Evolutionary conservation across 2,329 filamentous ascomycete genomes (phyloP).

Genomic region (Talaromyces verruculosus): DNA sequence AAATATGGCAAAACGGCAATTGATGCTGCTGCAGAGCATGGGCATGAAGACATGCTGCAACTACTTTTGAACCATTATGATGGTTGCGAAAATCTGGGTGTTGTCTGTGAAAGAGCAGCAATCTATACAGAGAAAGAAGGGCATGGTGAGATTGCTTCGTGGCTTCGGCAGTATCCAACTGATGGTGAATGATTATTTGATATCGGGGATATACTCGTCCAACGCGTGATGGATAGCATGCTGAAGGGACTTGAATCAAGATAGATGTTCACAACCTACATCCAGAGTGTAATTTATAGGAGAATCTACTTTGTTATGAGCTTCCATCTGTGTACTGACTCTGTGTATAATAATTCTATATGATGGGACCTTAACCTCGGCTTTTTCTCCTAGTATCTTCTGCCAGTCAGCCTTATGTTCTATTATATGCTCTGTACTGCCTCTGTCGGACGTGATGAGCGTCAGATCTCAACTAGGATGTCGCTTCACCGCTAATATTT

Average conservation of each 20-base stretch:
- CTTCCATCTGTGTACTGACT: neutral
- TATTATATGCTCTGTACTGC: neutral
- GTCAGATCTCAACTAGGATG: neutral
- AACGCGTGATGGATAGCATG: too few species aligned
- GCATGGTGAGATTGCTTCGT: slow-evolving; percentile 21
- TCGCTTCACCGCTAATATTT: neutral
- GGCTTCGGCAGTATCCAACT: slow-evolving; percentile 22
- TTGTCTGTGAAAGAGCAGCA: slow-evolving; percentile 13
- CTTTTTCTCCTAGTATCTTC: neutral
- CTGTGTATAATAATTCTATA: neutral
- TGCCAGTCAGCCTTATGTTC: neutral
- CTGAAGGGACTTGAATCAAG: neutral
- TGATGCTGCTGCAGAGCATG: slow-evolving; percentile 31
- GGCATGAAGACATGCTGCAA: slow-evolving; percentile 31
- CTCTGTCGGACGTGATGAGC: neutral
- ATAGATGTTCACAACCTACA: neutral
- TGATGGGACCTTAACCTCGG: neutral
- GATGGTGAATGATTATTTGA: neutral
- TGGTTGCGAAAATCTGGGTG: slow-evolving; percentile 11
- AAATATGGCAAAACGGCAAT: slow-evolving; percentile 28
- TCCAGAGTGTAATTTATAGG: neutral
- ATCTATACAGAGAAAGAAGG: neutral
- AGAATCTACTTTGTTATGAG: neutral
- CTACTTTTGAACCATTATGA: slow-evolving; percentile 28
- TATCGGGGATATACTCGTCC: neutral